Evolutionary conservation across 441 rosid genomes (phyloP), one percentile per base, ranked within the genome.

Genomic region (Erodium texanum): DNA sequence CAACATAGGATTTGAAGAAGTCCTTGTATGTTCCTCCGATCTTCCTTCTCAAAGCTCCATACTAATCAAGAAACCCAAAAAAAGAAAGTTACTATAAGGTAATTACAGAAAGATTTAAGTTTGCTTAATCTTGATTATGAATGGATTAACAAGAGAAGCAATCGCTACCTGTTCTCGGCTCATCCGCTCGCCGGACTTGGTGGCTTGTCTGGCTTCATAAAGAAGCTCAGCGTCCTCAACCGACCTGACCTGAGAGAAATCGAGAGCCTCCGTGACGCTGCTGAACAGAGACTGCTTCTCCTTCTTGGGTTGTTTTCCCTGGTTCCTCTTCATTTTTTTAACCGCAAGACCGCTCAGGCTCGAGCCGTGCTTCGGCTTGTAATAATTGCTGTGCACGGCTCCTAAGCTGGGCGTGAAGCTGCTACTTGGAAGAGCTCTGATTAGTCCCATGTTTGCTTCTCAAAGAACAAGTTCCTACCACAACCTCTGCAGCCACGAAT

Each of bases 1-100:
- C 96, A 7, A 87, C 45, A 61, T 90, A 90, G 36, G 97, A 93
- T 74, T 93, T 90, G 81, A 93, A 90, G 80, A 93, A 90, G 67
- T 93, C 97, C 82, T 86, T 84, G 85, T 89, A 90, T 7, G 95
- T 90, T 52, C 97, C 97, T 75, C 98, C 98, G 62, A 89, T 87
- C 77, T 93, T 93, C 84, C 97, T 86, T 74, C 95, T 84, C 54
- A 90, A 85, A 29, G 98, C 98, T 7, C 96, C 98, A 73, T 93
- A 90, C 97, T 93, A 84, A 80, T 72, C 19, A 34, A 11, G 59
- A 68, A 15, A 7, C 64, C 4, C 43, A 67, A 9, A 73, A 66
- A 38, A 32, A 43, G 24, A n/a, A n/a, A n/a, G n/a, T n/a, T n/a
- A n/a, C n/a, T n/a, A n/a, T n/a, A n/a, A n/a, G n/a, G n/a, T n/a